These are phyloP conservation scores for Cryptosporidium bovis DNA, from an alignment of 169 alveolate genomes.

Conservation along the genomic window DNA sequence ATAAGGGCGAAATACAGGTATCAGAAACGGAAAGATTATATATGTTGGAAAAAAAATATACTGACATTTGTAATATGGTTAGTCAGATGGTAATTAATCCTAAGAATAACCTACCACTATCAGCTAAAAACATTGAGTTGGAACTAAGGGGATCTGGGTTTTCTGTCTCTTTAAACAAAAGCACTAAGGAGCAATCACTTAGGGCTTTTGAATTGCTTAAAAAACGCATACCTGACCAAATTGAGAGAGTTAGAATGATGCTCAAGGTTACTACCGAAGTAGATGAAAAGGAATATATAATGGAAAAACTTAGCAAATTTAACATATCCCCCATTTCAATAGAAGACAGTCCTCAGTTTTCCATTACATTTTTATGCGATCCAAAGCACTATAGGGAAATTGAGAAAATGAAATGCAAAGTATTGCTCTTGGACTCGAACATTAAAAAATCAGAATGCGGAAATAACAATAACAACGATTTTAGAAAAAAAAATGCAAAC, in stretches of 20 bases:
- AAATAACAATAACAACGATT: neutral
- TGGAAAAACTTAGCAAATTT: constrained; percentile 12
- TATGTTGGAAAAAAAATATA: constrained; percentile 82
- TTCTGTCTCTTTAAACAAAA: constrained; percentile 83
- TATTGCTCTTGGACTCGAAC: constrained; percentile 43
- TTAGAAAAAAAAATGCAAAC: neutral
- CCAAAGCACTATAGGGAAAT: constrained; percentile 60
- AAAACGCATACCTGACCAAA: constrained; percentile 83
- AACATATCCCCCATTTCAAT: constrained; percentile 7
- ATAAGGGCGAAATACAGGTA: constrained; percentile 92
- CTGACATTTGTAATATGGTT: constrained; percentile 84
- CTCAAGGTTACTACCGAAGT: constrained; percentile 59
- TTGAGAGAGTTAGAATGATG: constrained; percentile 85
- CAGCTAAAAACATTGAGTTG: constrained; percentile 86
- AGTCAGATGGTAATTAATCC: constrained; percentile 86
- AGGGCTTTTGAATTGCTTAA: constrained; percentile 84
- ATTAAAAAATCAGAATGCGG: neutral
- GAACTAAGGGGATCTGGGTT: constrained; percentile 82
- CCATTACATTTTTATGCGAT: constrained; percentile 50
- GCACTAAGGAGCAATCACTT: constrained; percentile 86
- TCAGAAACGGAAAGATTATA: constrained; percentile 89
- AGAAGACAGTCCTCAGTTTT: constrained; percentile 13
- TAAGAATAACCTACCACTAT: constrained; percentile 87
- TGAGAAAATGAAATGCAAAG: constrained; percentile 38
- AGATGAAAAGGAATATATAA: neutral